These are phyloP conservation scores for Ascochyta clinopodiicola DNA, from an alignment of 2,329 filamentous ascomycete genomes.

Conservation along the genomic window DNA sequence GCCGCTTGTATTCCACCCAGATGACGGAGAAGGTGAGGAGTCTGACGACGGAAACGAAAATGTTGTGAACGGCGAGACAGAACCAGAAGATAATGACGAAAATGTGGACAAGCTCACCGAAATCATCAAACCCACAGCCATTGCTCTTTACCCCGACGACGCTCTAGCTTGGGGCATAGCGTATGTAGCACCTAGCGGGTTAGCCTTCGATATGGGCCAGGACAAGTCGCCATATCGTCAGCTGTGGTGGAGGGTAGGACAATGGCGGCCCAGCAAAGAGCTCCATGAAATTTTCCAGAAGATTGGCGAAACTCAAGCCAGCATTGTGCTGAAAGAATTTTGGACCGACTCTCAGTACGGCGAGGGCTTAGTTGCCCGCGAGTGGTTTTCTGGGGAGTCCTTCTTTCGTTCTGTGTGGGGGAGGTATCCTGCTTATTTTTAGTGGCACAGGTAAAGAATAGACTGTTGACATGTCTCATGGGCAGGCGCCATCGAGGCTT, in stretches of 20 bases:
- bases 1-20: slow-evolving; percentile 9
- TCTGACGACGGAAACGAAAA: neutral
- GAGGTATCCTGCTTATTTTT: neutral
- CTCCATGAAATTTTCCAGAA: slow-evolving; percentile 14
- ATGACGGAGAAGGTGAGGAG: neutral
- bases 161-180: slow-evolving; percentile 9
- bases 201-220: neutral
- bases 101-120: too few species aligned
- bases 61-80: neutral
- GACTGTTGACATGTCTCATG: too few species aligned
- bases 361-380: neutral
- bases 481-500: too few species aligned
- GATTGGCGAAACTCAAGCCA: slow-evolving; percentile 3
- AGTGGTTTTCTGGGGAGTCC: neutral
- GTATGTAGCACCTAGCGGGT: neutral
- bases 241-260: slow-evolving; percentile 12
- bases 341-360: slow-evolving; percentile 3
- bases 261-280: slow-evolving; percentile 16
- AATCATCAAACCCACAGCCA: too few species aligned
- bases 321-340: neutral
- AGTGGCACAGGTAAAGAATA: neutral
- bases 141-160: too few species aligned
- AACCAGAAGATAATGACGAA: neutral
- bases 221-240: neutral
- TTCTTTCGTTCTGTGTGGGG: neutral